Percentiles rank a stretch among this genome's conserved stretches.
phyloP scores from a whole-genome alignment of 148 eudicot species.

The Tetragonia tetragonoides region DNA sequence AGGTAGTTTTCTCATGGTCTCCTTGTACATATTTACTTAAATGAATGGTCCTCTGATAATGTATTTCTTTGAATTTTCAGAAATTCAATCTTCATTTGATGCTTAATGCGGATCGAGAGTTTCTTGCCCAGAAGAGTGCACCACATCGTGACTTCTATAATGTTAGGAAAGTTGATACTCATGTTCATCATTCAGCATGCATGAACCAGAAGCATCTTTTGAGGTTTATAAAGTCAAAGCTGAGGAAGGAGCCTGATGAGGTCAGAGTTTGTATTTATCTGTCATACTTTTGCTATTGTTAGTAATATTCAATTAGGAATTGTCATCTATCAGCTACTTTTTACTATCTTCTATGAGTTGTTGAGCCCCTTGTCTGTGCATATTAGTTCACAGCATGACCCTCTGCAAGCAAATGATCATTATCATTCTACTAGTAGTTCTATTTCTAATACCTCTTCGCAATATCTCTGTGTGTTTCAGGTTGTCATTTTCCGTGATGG shows the following conservation, averaged over 20 bases:
- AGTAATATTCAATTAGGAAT: not conserved
- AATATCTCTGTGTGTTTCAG: constrained; percentile 38
- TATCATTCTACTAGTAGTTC: not conserved
- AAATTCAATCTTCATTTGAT: constrained; percentile 99
- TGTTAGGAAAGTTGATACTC: constrained; percentile 98
- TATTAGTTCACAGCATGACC: not conserved
- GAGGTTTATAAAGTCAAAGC: constrained; percentile 94
- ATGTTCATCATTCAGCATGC: constrained; percentile 99
- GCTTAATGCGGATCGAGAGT: constrained; percentile 98
- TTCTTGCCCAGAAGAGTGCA: constrained; percentile 98
- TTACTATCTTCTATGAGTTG: not conserved
- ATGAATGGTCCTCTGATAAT: constrained; percentile 14
- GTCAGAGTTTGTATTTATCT: constrained; percentile 34
- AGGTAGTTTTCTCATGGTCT: constrained; percentile 41
- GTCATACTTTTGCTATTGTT: not conserved
- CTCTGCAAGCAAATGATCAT: not conserved
- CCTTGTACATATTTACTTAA: not conserved
- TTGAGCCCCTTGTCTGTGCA: not conserved
- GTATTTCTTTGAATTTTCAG: constrained; percentile 37
- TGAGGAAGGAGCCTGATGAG: constrained; percentile 99
- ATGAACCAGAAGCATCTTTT: constrained; percentile 99
- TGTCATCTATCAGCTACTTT: not conserved
- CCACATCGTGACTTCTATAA: constrained; percentile 99
- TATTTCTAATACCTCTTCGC: not conserved
- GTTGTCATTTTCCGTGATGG: constrained; percentile 99